A percentile compares a stretch with the other conserved stretches of the same genome.
Conservation (phyloP, 768 basidiomycete genomes). For the Boletus patriciae region DNA sequence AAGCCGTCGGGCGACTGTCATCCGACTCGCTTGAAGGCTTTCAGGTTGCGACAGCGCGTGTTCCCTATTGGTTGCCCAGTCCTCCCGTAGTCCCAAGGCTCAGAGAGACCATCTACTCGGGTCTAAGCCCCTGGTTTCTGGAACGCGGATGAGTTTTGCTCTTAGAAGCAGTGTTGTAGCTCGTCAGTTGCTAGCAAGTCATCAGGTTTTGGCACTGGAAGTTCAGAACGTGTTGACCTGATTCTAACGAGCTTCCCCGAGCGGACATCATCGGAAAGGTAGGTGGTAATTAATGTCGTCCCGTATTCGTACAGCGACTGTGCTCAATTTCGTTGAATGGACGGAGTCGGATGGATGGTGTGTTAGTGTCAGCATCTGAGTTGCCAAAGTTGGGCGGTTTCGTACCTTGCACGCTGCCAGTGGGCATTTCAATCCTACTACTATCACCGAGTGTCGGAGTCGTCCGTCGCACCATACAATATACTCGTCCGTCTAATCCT, state of each 20-base stretch:
- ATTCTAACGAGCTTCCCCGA: neutral
- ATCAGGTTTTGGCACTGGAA: neutral
- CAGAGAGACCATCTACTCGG: neutral
- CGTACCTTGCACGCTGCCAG: neutral
- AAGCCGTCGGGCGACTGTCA: neutral
- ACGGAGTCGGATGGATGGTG: neutral
- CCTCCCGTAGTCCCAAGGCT: neutral
- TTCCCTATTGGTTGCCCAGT: neutral
- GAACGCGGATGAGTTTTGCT: constrained; percentile 70
- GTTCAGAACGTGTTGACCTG: neutral
- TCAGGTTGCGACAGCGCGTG: neutral
- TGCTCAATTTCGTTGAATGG: neutral
- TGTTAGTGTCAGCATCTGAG: neutral
- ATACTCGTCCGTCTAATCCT: constrained; percentile 2
- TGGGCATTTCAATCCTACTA: neutral
- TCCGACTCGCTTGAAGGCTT: no score
- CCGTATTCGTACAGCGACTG: neutral
- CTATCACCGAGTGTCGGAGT: neutral
- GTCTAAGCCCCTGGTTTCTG: constrained; percentile 49
- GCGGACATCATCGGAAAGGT: neutral
- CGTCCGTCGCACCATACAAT: neutral
- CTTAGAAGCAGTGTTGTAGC: constrained; percentile 60
- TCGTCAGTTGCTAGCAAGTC: neutral
- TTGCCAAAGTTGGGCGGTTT: neutral
- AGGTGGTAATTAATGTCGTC: neutral